phyloP scores from a whole-genome alignment of 1,284 basidiomycete genomes.

The Malassezia equina region DNA sequence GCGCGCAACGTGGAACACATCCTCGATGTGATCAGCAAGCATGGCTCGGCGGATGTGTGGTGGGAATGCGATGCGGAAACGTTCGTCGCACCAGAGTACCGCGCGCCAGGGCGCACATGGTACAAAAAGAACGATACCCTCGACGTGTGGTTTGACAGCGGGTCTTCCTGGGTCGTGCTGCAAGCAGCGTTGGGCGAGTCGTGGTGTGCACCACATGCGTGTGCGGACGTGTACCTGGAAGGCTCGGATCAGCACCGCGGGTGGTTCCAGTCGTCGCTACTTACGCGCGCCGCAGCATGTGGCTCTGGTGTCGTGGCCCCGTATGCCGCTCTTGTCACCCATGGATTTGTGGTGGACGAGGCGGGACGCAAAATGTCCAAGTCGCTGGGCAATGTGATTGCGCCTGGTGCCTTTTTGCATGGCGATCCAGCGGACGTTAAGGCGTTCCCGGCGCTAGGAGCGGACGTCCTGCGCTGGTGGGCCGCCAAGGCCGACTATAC shows the following conservation, averaged over 20 bases:
- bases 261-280: slow-evolving; percentile 93
- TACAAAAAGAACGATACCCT: slow-evolving; percentile 61
- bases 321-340: slow-evolving; percentile 76
- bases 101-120: slow-evolving; percentile 40
- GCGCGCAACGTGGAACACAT: slow-evolving; percentile 66
- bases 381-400: slow-evolving; percentile 81
- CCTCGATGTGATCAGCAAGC: slow-evolving; percentile 60
- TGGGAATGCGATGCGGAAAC: slow-evolving; percentile 77
- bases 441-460: slow-evolving; percentile 67
- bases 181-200: slow-evolving; percentile 19
- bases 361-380: slow-evolving; percentile 97
- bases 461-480: slow-evolving; percentile 83
- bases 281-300: slow-evolving; percentile 63
- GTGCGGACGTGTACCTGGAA: slow-evolving; percentile 83
- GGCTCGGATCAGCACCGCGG: slow-evolving; percentile 96
- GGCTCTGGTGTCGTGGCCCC: slow-evolving; percentile 52
- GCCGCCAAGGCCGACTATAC: slow-evolving; percentile 82
- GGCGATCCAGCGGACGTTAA: slow-evolving; percentile 57
- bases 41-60: slow-evolving; percentile 70
- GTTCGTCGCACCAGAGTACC: slow-evolving; percentile 53
- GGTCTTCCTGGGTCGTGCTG: slow-evolving; percentile 77
- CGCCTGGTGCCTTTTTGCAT: slow-evolving; percentile 67
- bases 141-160: slow-evolving; percentile 99
- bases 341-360: slow-evolving; percentile 92
- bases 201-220: slow-evolving; percentile 27